Conservation (phyloP, 495 filamentous ascomycete species). For the Hamigera avellanea region DNA sequence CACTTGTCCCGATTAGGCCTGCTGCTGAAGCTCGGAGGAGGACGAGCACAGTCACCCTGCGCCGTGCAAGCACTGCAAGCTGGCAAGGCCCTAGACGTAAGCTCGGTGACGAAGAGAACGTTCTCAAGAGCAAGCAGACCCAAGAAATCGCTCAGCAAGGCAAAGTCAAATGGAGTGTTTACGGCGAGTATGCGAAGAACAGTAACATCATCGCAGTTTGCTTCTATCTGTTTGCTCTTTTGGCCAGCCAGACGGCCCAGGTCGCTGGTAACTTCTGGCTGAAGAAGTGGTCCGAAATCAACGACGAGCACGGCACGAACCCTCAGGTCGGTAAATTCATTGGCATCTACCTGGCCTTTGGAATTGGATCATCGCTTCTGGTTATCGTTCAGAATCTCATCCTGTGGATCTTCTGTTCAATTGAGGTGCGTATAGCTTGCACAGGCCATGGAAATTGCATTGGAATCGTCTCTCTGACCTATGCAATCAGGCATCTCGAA, state of each 20-base stretch:
- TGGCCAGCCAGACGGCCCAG: conserved; percentile 70
- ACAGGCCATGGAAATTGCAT: too few species aligned
- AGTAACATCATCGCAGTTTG: conserved; percentile 77
- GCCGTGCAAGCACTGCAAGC: conserved; percentile 83
- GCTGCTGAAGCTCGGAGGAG: conserved; percentile 39
- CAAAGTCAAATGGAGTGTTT: conserved; percentile 93
- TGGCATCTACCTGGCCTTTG: conserved; percentile 89
- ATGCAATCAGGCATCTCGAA: conserved; percentile 64
- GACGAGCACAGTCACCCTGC: conserved; percentile 61
- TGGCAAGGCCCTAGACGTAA: conserved; percentile 80
- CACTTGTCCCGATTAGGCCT: conserved; percentile 60
- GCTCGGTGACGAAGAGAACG: conserved; percentile 70
- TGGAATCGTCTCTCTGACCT: neutral
- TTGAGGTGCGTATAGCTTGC: conserved; percentile 58
- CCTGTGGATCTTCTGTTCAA: conserved; percentile 98
- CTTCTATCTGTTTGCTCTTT: conserved; percentile 66
- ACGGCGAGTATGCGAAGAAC: conserved; percentile 81
- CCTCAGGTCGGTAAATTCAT: conserved; percentile 77
- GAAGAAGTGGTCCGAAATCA: conserved; percentile 80
- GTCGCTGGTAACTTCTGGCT: conserved; percentile 84
- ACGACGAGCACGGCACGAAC: conserved; percentile 55
- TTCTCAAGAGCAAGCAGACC: conserved; percentile 65
- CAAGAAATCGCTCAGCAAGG: conserved; percentile 87
- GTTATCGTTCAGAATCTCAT: conserved; percentile 90
- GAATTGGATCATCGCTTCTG: conserved; percentile 73